Evolutionary conservation across 2,329 filamentous ascomycete species (phyloP), one percentile per base, ranked within the genome.

Genomic region (Clonostachys sp.): DNA sequence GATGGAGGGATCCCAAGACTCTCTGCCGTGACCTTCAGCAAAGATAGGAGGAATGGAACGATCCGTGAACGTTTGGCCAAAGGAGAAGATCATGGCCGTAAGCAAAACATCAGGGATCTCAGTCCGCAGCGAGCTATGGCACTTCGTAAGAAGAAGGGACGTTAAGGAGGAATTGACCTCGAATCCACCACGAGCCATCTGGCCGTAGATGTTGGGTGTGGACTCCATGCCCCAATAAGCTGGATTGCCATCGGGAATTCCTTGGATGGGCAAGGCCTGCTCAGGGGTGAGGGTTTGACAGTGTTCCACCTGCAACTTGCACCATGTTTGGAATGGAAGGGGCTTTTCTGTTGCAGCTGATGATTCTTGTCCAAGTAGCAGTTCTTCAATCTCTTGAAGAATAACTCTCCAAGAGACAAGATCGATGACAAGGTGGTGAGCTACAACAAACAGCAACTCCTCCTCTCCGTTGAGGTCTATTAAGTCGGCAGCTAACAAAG

Each of bases 331-430:
- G 51, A 73, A 74, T 1, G 60, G 50, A 46, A 51, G 42, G 1
- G 44, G 53, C 4, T 51, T 56, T 9, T 57, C 54, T 12, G 34
- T 51, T 45, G 41, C 38, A 50, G 10, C 13, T 50, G 34, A 35
- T 14, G 24, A 33, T 41, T 5, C 12, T 3, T 48, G 46, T 53
- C 56, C 46, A 8, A 63, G 56, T 38, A 74, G 53, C 4, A 67
- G 46, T 10, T 67, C 65, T 45, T 75, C 71, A 0, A 74, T 54
- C 40, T 74, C 68, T 43, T 68, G 63, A 1, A 72, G 59, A 2
- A 75, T 57, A 5, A 74, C 58, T 33, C 70, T 59, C 73, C 73
- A 76, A 0, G 71, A 72, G 1, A 75, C 72, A 2, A 75, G 57
- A 42, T 75, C 72, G 33, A 75, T 66, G 5, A 68, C 59, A 1